Conservation (phyloP, 2,329 filamentous ascomycete genomes). For the Seiridium cupressi region DNA sequence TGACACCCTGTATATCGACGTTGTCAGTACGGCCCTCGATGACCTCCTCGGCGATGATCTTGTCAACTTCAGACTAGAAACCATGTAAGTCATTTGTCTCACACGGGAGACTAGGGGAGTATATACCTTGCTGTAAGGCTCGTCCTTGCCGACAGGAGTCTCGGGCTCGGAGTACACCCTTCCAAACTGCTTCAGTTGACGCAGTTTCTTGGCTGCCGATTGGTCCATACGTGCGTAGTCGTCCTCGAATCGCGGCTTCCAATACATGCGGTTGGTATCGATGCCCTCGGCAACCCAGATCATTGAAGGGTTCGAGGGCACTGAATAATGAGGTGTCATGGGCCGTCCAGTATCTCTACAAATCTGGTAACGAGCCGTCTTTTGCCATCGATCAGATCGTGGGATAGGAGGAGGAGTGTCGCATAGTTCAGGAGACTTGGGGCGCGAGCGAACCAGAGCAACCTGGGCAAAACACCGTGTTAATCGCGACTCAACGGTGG, state of each 20-base stretch:
- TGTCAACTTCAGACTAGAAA: background rate
- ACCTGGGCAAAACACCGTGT: no score
- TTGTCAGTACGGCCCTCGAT: background rate
- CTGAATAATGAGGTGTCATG: constrained; percentile 20
- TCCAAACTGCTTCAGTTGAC: constrained; percentile 9
- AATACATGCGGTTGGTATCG: constrained; percentile 10
- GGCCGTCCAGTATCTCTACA: constrained; percentile 23
- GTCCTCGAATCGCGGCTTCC: constrained; percentile 15
- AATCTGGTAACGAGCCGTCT: constrained; percentile 16
- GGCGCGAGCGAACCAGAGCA: constrained; percentile 14
- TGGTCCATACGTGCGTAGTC: constrained; percentile 32
- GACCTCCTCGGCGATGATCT: background rate
- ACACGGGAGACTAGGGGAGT: background rate
- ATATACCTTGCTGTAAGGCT: constrained; percentile 12
- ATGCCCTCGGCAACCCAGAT: constrained; percentile 21
- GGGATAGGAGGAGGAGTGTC: background rate
- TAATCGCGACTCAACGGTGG: background rate
- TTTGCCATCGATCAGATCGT: constrained; percentile 7
- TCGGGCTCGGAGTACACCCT: background rate
- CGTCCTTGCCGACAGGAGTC: constrained; percentile 10
- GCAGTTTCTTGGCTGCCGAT: constrained; percentile 18
- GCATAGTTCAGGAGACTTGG: constrained; percentile 12
- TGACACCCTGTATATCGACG: constrained; percentile 5
- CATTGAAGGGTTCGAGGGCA: constrained; percentile 22
- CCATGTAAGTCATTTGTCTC: background rate